Conservation (phyloP, 805 yeast genomes). For the Pichia paraexigua region DNA sequence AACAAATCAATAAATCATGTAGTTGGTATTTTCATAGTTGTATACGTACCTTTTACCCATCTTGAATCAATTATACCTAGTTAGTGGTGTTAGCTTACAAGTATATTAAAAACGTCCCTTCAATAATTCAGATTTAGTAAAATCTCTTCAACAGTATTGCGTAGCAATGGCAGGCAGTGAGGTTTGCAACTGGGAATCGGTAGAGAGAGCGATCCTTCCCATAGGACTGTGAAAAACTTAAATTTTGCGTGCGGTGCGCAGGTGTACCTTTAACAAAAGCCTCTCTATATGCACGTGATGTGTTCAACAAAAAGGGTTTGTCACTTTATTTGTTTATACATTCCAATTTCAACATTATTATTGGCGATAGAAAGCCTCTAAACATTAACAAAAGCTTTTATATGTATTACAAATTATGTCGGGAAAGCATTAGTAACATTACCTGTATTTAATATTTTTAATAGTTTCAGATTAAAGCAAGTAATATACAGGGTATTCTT, state of each 20-base stretch:
- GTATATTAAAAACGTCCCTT: not conserved
- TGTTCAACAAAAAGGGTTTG: no score
- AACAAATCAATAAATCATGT: not conserved
- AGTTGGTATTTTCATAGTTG: not conserved
- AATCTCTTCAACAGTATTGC: slow-evolving; percentile 1
- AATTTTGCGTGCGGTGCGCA: not conserved
- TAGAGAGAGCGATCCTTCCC: not conserved
- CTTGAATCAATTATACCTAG: slow-evolving; percentile 24
- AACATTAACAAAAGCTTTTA: no score
- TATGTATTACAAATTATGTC: no score
- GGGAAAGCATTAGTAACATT: no score
- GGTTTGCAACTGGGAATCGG: not conserved
- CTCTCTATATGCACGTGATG: not conserved
- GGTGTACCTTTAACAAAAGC: not conserved
- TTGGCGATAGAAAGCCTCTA: no score
- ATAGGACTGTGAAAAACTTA: not conserved
- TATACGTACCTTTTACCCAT: slow-evolving; percentile 44
- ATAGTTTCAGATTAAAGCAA: not conserved
- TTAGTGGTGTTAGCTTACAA: not conserved
- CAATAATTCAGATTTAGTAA: not conserved
- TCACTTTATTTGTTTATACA: no score
- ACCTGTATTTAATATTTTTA: no score
- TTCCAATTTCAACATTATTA: no score
- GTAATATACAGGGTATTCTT: not conserved
- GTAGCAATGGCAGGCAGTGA: not conserved